Conservation (phyloP, 306 rosid species). For the Sesbania bispinosa region DNA sequence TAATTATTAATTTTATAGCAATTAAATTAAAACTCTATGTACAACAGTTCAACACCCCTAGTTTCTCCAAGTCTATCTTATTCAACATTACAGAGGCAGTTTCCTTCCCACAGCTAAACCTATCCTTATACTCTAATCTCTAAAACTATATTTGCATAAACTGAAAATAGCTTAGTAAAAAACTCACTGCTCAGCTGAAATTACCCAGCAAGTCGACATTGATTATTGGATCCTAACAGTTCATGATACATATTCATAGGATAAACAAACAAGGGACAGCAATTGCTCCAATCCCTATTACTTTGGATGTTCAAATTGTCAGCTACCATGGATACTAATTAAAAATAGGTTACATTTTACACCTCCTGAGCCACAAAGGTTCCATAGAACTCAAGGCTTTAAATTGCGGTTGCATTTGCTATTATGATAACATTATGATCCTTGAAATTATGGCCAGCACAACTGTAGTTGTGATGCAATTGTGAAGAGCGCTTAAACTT, state of each 20-base stretch:
- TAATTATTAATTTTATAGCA: neutral
- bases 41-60: neutral
- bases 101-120: neutral
- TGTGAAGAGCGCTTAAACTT: neutral
- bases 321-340: neutral
- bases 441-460: neutral
- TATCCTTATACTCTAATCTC: neutral
- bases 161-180: neutral
- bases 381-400: neutral
- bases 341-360: neutral
- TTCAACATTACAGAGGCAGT: neutral
- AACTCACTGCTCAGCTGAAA: neutral
- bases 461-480: neutral
- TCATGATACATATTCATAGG: neutral
- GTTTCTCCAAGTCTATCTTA: neutral
- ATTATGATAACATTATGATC: neutral
- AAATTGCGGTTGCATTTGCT: neutral
- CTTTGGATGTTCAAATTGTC: neutral
- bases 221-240: neutral
- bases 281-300: conserved; percentile 7
- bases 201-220: conserved; percentile 8
- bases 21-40: neutral
- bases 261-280: neutral
- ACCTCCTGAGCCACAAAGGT: neutral
- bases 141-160: neutral